Percentiles rank a stretch among this genome's conserved stretches.
Conservation (phyloP, 305 asterid species). For the Andrographis paniculata region DNA sequence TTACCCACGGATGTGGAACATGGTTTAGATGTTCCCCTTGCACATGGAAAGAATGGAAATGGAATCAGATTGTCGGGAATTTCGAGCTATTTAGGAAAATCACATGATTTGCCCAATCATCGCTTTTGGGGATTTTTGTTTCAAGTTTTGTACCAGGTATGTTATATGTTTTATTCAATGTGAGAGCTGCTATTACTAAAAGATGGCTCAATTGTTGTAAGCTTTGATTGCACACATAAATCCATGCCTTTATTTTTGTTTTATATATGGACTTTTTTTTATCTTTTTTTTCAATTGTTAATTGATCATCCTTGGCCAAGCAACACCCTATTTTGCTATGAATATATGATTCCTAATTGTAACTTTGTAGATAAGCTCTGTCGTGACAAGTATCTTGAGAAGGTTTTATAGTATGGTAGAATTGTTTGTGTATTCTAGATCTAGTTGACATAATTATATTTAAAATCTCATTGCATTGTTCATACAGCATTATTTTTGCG, state of each 20-base stretch:
- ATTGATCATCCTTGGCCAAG: no score
- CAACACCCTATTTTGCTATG: no score
- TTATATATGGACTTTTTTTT: background rate
- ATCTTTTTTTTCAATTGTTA: background rate
- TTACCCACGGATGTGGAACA: constrained; percentile 43
- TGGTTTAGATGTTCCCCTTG: constrained; percentile 45
- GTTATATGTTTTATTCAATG: constrained; percentile 1
- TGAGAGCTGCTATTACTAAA: background rate
- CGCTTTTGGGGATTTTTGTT: constrained; percentile 35
- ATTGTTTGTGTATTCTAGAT: no score
- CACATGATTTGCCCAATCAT: constrained; percentile 20
- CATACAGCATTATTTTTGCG: background rate
- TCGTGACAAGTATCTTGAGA: background rate
- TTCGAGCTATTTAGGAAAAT: constrained; percentile 22
- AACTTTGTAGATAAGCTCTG: background rate
- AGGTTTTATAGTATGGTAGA: no score
- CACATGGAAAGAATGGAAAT: constrained; percentile 25
- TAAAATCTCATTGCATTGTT: background rate
- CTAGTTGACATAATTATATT: background rate
- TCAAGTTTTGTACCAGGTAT: constrained; percentile 79
- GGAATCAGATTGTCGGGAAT: constrained; percentile 20
- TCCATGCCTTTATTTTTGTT: background rate
- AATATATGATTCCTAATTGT: background rate
- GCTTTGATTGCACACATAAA: background rate
- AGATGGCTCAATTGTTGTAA: background rate